Percentiles rank a stretch among this genome's conserved stretches.
These are phyloP conservation scores for Macrophomina phaseolina DNA, from an alignment of 2,329 filamentous ascomycete species.

Conservation along the genomic window DNA sequence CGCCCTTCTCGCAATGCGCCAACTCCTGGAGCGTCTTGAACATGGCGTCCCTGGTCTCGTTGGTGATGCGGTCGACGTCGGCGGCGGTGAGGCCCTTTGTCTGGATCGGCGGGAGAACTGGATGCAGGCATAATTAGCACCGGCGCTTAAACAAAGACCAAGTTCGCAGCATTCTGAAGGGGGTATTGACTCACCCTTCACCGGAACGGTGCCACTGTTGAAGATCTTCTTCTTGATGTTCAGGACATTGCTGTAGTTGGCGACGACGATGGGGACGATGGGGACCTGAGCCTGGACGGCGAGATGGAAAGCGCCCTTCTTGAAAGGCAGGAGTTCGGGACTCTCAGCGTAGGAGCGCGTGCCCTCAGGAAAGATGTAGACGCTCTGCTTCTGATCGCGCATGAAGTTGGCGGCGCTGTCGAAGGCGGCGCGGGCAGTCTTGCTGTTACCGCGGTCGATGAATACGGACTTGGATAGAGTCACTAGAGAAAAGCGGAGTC, in stretches of 20 bases:
- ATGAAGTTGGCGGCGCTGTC: conserved; percentile 83
- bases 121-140: neutral
- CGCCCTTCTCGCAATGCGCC: conserved; percentile 34
- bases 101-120: conserved; percentile 42
- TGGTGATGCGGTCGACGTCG: conserved; percentile 42
- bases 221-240: conserved; percentile 53
- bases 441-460: conserved; percentile 87
- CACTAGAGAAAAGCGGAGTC: conserved; percentile 50
- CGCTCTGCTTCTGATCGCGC: conserved; percentile 66
- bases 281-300: conserved; percentile 93
- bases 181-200: conserved; percentile 34
- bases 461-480: conserved; percentile 86
- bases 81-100: conserved; percentile 42
- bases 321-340: conserved; percentile 88
- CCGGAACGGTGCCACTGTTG: conserved; percentile 61
- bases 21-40: conserved; percentile 43
- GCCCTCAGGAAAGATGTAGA: conserved; percentile 90
- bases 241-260: conserved; percentile 56
- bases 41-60: conserved; percentile 43
- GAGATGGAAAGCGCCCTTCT: conserved; percentile 97
- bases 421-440: conserved; percentile 85
- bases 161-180: neutral
- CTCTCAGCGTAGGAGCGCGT: conserved; percentile 88
- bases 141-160: neutral
- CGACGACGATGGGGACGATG: conserved; percentile 77